Percentiles rank a stretch among this genome's conserved stretches.
These are phyloP conservation scores for Pilobolus umbonatus DNA, from an alignment of 192 early-diverging fungal genomes.

Conservation along the genomic window DNA sequence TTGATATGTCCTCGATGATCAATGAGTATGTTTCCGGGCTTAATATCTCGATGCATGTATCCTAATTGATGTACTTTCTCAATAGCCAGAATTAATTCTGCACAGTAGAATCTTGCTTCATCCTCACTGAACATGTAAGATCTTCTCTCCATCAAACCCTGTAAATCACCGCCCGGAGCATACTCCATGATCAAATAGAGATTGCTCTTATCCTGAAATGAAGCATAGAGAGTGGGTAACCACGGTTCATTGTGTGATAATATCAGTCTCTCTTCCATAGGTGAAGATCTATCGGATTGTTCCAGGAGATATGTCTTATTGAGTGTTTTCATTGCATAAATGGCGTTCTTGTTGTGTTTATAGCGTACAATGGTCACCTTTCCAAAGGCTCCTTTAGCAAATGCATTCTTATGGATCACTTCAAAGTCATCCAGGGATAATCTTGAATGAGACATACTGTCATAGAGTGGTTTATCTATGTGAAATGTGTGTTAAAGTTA, in stretches of 20 bases:
- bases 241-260: conserved; percentile 62
- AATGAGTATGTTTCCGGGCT: conserved; percentile 61
- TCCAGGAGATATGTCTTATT: conserved; percentile 68
- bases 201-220: conserved; percentile 82
- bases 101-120: conserved; percentile 81
- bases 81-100: conserved; percentile 81
- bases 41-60: conserved; percentile 82
- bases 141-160: conserved; percentile 87
- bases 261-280: conserved; percentile 82
- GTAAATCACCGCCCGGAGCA: conserved; percentile 91
- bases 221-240: conserved; percentile 65
- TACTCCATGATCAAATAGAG: conserved; percentile 98
- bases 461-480: conserved; percentile 4
- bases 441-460: conserved; percentile 2
- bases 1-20: conserved; percentile 57
- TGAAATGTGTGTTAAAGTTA: neutral
- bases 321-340: conserved; percentile 80
- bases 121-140: conserved; percentile 69
- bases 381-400: conserved; percentile 9
- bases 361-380: conserved; percentile 57
- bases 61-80: conserved; percentile 79
- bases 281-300: conserved; percentile 73
- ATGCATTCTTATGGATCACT: neutral
- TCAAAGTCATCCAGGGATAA: neutral
- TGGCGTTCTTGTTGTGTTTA: conserved; percentile 53